Evolutionary conservation across 495 filamentous ascomycete species (phyloP).

Genomic region (Zalerion maritima): DNA sequence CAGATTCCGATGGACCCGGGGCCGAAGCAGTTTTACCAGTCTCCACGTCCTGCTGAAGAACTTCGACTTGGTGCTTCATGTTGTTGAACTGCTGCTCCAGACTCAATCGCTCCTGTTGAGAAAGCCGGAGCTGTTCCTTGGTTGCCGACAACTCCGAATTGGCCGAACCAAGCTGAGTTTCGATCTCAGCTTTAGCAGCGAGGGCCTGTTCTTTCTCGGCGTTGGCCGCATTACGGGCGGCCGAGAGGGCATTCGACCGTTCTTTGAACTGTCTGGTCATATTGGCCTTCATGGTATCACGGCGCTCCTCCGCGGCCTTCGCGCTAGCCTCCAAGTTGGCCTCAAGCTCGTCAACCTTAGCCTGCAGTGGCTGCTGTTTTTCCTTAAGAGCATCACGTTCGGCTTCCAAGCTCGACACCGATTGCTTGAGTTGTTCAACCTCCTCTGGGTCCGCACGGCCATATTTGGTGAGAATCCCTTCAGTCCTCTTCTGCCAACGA

Average conservation of each 20-base stretch:
- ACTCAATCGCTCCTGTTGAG: slow-evolving; percentile 19
- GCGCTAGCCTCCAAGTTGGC: slow-evolving; percentile 28
- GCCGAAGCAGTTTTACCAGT: slow-evolving; percentile 9
- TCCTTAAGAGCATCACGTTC: slow-evolving; percentile 56
- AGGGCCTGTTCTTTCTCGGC: slow-evolving; percentile 20
- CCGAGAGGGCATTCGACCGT: slow-evolving; percentile 24
- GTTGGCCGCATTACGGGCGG: slow-evolving; percentile 24
- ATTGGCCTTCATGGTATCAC: no score
- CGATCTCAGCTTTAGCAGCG: slow-evolving; percentile 22
- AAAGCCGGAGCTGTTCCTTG: slow-evolving; percentile 21
- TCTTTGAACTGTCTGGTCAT: slow-evolving; percentile 36
- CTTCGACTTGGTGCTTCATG: slow-evolving; percentile 20
- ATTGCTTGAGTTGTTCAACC: slow-evolving; percentile 67
- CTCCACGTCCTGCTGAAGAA: slow-evolving; percentile 20
- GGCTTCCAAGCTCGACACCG: slow-evolving; percentile 41
- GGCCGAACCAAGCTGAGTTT: slow-evolving; percentile 16
- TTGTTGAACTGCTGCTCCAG: slow-evolving; percentile 23
- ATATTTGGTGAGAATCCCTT: slow-evolving; percentile 90
- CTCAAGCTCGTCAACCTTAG: slow-evolving; percentile 34
- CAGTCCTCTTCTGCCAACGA: slow-evolving; percentile 80
- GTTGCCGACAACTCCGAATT: slow-evolving; percentile 18
- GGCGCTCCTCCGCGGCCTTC: slow-evolving; percentile 22
- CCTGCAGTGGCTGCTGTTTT: slow-evolving; percentile 43
- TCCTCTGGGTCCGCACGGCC: slow-evolving; percentile 88
- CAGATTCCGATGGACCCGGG: slow-evolving; percentile 6